These are phyloP conservation scores for Trypethelium eluteriae DNA, from an alignment of 495 filamentous ascomycete species.

Conservation along the genomic window DNA sequence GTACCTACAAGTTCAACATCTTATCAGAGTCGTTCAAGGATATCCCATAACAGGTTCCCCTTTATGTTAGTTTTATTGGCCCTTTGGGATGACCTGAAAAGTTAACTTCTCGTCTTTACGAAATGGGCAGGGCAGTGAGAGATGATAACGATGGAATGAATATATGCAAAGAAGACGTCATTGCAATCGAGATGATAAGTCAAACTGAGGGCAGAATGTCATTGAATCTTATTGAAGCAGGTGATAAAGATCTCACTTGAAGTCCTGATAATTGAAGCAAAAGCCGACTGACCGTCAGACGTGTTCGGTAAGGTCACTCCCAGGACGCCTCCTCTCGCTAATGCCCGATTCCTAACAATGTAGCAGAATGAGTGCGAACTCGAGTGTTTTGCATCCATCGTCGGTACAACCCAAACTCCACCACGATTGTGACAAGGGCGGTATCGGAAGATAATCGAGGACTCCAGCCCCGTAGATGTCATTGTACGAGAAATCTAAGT, in stretches of 20 bases:
- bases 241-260: not conserved
- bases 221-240: not conserved
- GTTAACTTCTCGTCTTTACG: not conserved
- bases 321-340: not conserved
- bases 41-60: too few relatives aligned
- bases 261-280: not conserved
- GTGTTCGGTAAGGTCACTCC: not conserved
- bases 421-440: not conserved
- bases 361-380: not conserved
- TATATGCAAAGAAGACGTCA: not conserved
- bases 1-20: too few relatives aligned
- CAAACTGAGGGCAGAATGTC: not conserved
- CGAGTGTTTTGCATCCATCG: not conserved
- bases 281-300: not conserved
- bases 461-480: not conserved
- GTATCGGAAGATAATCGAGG: not conserved
- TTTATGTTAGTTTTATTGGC: too few relatives aligned
- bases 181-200: not conserved
- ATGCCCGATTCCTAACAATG: not conserved
- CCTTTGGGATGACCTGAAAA: too few relatives aligned
- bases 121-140: not conserved
- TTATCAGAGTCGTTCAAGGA: too few relatives aligned
- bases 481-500: slow-evolving; percentile 45
- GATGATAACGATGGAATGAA: not conserved
- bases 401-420: not conserved